Evolutionary conservation across 257 asterid genomes (phyloP).

Genomic region (Nicotiana undulata): DNA sequence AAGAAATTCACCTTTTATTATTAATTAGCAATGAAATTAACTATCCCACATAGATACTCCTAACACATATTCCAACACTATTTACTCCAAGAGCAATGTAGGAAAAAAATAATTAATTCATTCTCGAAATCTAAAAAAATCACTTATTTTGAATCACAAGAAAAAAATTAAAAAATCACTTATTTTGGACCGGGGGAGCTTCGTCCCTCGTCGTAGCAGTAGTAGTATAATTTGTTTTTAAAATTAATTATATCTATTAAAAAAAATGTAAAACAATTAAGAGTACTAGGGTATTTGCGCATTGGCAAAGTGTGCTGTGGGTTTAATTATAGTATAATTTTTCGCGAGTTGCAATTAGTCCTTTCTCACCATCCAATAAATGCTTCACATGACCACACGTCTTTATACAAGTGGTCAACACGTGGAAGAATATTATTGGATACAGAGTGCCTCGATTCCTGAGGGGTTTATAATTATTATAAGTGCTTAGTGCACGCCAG

Average conservation of each 20-base stretch:
- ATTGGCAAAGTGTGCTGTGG: background rate
- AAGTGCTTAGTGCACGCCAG: slow-evolving; percentile 58
- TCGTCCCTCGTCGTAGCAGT: background rate
- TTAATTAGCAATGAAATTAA: no score
- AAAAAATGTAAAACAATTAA: background rate
- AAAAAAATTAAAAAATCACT: no score
- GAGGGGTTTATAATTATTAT: slow-evolving; percentile 26
- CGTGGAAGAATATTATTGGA: slow-evolving; percentile 41
- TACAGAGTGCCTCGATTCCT: slow-evolving; percentile 34
- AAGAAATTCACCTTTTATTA: no score
- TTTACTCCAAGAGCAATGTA: no score
- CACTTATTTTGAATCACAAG: no score
- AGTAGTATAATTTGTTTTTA: background rate
- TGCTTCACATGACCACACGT: slow-evolving; percentile 48
- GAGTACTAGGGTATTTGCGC: background rate
- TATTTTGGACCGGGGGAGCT: no score
- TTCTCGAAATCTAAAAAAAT: no score
- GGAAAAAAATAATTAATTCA: no score
- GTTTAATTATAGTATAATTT: background rate
- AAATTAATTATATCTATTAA: background rate
- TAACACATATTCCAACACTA: no score
- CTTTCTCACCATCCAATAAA: slow-evolving; percentile 45
- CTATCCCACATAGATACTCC: no score
- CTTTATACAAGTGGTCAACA: slow-evolving; percentile 44
- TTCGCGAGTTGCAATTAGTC: slow-evolving; percentile 7